Percentiles rank a stretch among this genome's conserved stretches.
phyloP scores from a whole-genome alignment of 1,139 yeast genomes.

The Blastobotrys aristatus region DNA sequence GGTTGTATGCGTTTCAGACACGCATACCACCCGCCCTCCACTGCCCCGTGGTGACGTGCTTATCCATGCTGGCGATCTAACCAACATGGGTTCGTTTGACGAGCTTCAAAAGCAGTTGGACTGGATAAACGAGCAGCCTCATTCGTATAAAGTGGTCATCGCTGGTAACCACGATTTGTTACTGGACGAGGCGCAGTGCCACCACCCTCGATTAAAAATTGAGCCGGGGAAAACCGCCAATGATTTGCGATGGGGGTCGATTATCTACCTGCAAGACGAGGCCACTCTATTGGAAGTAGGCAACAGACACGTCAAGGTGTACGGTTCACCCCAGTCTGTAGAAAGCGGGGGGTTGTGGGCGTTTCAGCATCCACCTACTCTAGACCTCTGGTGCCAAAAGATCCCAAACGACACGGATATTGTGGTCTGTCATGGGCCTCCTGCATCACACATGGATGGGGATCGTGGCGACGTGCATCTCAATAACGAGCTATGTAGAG shows the following conservation, averaged over 20 bases:
- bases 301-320: not conserved
- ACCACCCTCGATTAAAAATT: not conserved
- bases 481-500: slow-evolving; percentile 1
- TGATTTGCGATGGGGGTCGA: slow-evolving; percentile 10
- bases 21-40: slow-evolving; percentile 6
- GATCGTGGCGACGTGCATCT: not conserved
- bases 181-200: not conserved
- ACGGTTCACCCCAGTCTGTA: slow-evolving; percentile 2
- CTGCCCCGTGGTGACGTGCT: slow-evolving; percentile 8
- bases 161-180: slow-evolving; percentile 9
- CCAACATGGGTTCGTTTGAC: slow-evolving; percentile 8
- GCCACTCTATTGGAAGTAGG: not conserved
- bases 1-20: slow-evolving; percentile 5
- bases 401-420: slow-evolving; percentile 5
- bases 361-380: not conserved
- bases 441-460: slow-evolving; percentile 5
- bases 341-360: slow-evolving; percentile 5
- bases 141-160: slow-evolving; percentile 6
- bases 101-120: slow-evolving; percentile 9
- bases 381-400: not conserved
- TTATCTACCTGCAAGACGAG: slow-evolving; percentile 3
- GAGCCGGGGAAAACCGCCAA: not conserved
- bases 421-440: slow-evolving; percentile 5
- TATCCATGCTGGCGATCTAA: slow-evolving; percentile 10
- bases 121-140: slow-evolving; percentile 8